These are phyloP conservation scores for Fremontodendron californicum DNA, from an alignment of 345 rosid genomes.

Conservation along the genomic window DNA sequence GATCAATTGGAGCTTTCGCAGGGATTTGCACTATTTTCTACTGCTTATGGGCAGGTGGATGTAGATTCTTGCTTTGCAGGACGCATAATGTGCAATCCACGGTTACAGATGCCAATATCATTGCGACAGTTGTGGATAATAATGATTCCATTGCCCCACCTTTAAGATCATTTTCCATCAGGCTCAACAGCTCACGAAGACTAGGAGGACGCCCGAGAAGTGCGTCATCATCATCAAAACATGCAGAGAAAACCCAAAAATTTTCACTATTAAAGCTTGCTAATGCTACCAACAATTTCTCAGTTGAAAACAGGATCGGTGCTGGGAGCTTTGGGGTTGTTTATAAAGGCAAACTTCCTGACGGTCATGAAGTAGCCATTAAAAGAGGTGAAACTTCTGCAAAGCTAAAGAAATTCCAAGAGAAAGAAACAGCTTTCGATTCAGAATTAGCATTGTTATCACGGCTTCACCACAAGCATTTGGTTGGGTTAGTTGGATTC, in stretches of 20 bases:
- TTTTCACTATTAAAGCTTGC: constrained; percentile 41
- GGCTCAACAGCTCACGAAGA: constrained; percentile 28
- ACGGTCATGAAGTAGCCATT: constrained; percentile 55
- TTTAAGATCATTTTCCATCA: constrained; percentile 19
- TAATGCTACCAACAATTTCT: constrained; percentile 42
- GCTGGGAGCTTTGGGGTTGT: constrained; percentile 57
- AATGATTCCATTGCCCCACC: constrained; percentile 16
- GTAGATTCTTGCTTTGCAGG: constrained; percentile 14
- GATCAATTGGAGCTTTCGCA: constrained; percentile 42
- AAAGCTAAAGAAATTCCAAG: constrained; percentile 31
- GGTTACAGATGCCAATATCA: not conserved
- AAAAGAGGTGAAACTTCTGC: constrained; percentile 41
- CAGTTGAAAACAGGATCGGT: constrained; percentile 43
- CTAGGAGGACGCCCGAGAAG: constrained; percentile 34
- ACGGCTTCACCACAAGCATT: constrained; percentile 58
- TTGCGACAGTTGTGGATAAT: not conserved
- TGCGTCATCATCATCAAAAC: constrained; percentile 37
- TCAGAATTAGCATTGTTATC: constrained; percentile 49
- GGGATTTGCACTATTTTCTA: constrained; percentile 39
- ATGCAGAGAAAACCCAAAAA: constrained; percentile 25
- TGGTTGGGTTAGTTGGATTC: constrained; percentile 50
- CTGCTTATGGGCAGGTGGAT: constrained; percentile 25
- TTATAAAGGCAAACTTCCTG: constrained; percentile 41
- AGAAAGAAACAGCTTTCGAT: constrained; percentile 50
- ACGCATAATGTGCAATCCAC: constrained; percentile 18